Evolutionary conservation across 2,329 filamentous ascomycete species (phyloP).

Genomic region (Alternaria dauci): DNA sequence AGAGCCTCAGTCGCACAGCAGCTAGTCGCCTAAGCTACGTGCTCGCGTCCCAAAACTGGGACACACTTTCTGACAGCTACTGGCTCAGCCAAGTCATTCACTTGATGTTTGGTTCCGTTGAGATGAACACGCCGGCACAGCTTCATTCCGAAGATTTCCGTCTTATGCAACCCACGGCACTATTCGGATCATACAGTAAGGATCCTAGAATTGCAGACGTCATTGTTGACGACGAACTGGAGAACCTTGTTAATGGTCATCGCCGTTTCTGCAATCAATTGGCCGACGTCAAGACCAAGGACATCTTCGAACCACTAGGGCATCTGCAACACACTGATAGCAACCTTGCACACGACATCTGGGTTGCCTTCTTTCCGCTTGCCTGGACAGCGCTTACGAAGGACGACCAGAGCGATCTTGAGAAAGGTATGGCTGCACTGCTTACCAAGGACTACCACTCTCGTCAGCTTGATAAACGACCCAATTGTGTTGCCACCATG

Average conservation of each 20-base stretch:
- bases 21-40: conserved; percentile 90
- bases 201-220: conserved; percentile 70
- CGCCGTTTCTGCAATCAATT: conserved; percentile 85
- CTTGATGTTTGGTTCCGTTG: conserved; percentile 87
- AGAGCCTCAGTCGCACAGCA: conserved; percentile 89
- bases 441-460: conserved; percentile 96
- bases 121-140: conserved; percentile 80
- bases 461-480: conserved; percentile 90
- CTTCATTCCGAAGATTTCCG: conserved; percentile 86
- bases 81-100: conserved; percentile 97
- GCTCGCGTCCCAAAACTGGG: conserved; percentile 93
- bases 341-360: conserved; percentile 84
- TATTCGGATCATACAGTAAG: conserved; percentile 76
- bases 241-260: conserved; percentile 79
- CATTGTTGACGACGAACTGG: conserved; percentile 84
- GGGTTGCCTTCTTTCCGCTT: conserved; percentile 89
- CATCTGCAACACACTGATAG: conserved; percentile 92
- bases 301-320: conserved; percentile 86
- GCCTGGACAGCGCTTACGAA: conserved; percentile 89
- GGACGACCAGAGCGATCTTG: conserved; percentile 88
- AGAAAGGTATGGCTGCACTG: conserved; percentile 88
- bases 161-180: conserved; percentile 74
- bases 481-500: conserved; percentile 93
- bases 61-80: conserved; percentile 91
- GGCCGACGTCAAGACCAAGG: conserved; percentile 84